Evolutionary conservation across 2,329 filamentous ascomycete species (phyloP), one percentile per base, ranked within the genome.

Genomic region (Lasiodiplodia theobromae): DNA sequence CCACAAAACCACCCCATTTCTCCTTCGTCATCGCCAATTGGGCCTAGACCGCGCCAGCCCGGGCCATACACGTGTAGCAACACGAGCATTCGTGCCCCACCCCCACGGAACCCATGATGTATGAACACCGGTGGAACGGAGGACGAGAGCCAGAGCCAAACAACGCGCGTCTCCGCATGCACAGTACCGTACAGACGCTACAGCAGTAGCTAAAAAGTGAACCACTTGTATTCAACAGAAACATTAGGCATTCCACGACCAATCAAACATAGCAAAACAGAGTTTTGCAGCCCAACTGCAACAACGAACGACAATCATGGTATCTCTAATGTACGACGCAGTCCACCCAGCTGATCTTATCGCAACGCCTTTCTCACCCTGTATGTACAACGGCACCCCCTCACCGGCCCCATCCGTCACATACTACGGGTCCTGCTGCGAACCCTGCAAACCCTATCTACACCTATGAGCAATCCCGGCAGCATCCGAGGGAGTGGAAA

Each of bases 361-460:
- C 44, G 11, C 40, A 47, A 47, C 40, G 40, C 40, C 40, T 8
- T 21, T 47, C 40, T 47, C 16, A 47, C 4, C 16, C 4, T 4
- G n/a, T 21, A 47, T 11, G 21, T n/a, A 18, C 44, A 47, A 34
- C 31, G 31, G 31, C 31, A 5, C 31, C 31, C 31, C 31, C 44
- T 21, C 44, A 6, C 44, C 44, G 44, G 44, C 44, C 21, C 21
- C n/a, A 21, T 18, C 44, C 44, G 44, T 14, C 10, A 47, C 44
- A 21, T 47, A 18, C 40, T 44, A 7, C 14, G 18, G 14, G 12
- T 10, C 4, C n/a, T 21, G 18, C 44, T 10, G 21, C 44, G 44
- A 47, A 47, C 44, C 44, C n/a, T 47, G 44, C 44, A 47, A 47
- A 47, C n/a, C 51, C 31, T 56, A 56, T 56, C 53, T 56, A 34